Evolutionary conservation across 257 asterid genomes (phyloP).

Genomic region (Solanum pinnatisectum): DNA sequence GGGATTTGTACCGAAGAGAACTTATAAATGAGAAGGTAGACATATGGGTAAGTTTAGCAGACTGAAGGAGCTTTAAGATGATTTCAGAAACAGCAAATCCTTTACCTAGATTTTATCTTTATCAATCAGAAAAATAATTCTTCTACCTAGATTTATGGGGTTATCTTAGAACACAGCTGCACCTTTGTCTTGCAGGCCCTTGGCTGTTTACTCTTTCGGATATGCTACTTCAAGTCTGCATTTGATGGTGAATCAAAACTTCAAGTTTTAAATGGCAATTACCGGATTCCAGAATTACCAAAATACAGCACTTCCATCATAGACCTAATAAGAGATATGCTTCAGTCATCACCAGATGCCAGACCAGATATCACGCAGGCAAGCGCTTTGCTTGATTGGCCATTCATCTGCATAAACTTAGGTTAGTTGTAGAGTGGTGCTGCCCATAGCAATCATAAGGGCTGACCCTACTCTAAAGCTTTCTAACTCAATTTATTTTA

Average conservation of each 20-base stretch:
- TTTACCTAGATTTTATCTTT: background rate
- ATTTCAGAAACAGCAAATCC: background rate
- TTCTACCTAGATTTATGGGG: background rate
- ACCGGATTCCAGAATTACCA: conserved; percentile 87
- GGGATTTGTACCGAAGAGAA: conserved; percentile 92
- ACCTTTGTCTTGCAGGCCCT: conserved; percentile 54
- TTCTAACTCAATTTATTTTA: conserved; percentile 14
- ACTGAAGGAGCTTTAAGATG: background rate
- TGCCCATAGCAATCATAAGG: conserved; percentile 50
- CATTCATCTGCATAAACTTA: conserved; percentile 76
- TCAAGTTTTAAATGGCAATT: conserved; percentile 88
- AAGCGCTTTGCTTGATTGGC: conserved; percentile 90
- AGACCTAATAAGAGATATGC: conserved; percentile 74
- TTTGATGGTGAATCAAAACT: conserved; percentile 99
- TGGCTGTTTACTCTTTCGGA: conserved; percentile 93
- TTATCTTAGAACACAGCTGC: background rate
- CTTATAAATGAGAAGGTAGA: conserved; percentile 89
- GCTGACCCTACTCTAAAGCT: conserved; percentile 29
- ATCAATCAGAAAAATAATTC: background rate
- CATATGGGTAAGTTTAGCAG: conserved; percentile 75
- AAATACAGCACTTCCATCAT: conserved; percentile 62
- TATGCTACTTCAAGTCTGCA: conserved; percentile 87
- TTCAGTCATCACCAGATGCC: conserved; percentile 77
- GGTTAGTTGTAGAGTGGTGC: conserved; percentile 71
- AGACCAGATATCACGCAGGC: conserved; percentile 99